These are phyloP conservation scores for Trichophyton benhamiae DNA, from an alignment of 2,329 filamentous ascomycete species.

Conservation along the genomic window DNA sequence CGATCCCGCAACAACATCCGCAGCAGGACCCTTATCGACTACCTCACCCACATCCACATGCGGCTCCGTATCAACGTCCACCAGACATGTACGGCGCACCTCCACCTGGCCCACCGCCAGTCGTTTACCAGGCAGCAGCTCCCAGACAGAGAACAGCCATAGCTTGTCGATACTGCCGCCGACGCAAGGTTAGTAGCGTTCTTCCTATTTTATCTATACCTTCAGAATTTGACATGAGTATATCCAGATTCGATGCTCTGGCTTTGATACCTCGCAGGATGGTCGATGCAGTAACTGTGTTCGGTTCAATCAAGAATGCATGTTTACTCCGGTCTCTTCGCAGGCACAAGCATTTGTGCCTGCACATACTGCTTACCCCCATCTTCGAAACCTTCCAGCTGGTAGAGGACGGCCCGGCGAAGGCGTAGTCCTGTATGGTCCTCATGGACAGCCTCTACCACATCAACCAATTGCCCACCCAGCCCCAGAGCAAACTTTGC, in stretches of 20 bases:
- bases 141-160: slow-evolving; percentile 41
- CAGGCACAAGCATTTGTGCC: slow-evolving; percentile 60
- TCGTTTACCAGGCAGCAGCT: slow-evolving; percentile 35
- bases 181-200: slow-evolving; percentile 35
- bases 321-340: slow-evolving; percentile 63
- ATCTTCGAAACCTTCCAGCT: slow-evolving; percentile 33
- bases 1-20: slow-evolving; percentile 28
- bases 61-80: slow-evolving; percentile 28
- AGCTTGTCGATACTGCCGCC: slow-evolving; percentile 40
- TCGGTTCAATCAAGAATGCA: slow-evolving; percentile 62
- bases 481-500: slow-evolving; percentile 24
- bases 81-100: slow-evolving; percentile 31
- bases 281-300: slow-evolving; percentile 62
- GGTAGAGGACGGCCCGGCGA: slow-evolving; percentile 24
- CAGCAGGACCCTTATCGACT: slow-evolving; percentile 34
- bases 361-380: slow-evolving; percentile 53
- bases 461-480: slow-evolving; percentile 16
- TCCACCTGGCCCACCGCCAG: slow-evolving; percentile 26
- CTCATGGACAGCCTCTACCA: slow-evolving; percentile 35
- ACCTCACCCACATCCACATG: slow-evolving; percentile 27
- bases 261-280: slow-evolving; percentile 59
- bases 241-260: slow-evolving; percentile 59
- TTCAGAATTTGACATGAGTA: neutral
- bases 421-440: slow-evolving; percentile 35
- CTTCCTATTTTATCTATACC: neutral